Conservation (phyloP, 441 rosid species). For the Eutrema salsugineum region DNA sequence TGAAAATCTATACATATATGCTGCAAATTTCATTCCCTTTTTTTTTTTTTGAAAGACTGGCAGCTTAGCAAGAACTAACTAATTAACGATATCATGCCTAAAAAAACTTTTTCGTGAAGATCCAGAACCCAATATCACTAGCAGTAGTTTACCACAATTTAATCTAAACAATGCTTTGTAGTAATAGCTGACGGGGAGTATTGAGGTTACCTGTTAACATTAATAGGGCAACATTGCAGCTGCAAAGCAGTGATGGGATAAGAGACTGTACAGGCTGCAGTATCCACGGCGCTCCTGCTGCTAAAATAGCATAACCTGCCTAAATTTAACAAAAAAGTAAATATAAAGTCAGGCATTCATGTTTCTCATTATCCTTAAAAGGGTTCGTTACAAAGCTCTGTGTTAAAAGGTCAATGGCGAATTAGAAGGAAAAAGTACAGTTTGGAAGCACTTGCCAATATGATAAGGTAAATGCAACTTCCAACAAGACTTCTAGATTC, state of each 20-base stretch:
- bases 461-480: slow-evolving; percentile 59
- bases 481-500: slow-evolving; percentile 74
- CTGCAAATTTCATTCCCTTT: background rate
- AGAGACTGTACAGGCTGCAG: slow-evolving; percentile 40
- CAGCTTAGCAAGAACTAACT: background rate
- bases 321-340: slow-evolving; percentile 28
- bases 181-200: slow-evolving; percentile 3
- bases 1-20: background rate
- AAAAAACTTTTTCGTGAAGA: background rate
- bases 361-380: background rate
- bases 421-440: background rate
- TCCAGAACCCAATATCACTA: background rate
- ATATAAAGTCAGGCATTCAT: slow-evolving; percentile 1
- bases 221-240: slow-evolving; percentile 66
- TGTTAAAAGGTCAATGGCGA: background rate
- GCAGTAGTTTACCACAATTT: background rate
- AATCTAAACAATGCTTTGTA: background rate
- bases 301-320: slow-evolving; percentile 82
- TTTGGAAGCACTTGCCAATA: slow-evolving; percentile 53
- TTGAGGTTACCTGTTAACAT: slow-evolving; percentile 57
- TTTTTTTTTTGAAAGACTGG: background rate
- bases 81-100: background rate
- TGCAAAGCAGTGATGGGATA: slow-evolving; percentile 71
- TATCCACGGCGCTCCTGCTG: slow-evolving; percentile 67
- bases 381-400: background rate